Evolutionary conservation across 2,329 filamentous ascomycete genomes (phyloP).

Genomic region (Fusarium ambrosium): DNA sequence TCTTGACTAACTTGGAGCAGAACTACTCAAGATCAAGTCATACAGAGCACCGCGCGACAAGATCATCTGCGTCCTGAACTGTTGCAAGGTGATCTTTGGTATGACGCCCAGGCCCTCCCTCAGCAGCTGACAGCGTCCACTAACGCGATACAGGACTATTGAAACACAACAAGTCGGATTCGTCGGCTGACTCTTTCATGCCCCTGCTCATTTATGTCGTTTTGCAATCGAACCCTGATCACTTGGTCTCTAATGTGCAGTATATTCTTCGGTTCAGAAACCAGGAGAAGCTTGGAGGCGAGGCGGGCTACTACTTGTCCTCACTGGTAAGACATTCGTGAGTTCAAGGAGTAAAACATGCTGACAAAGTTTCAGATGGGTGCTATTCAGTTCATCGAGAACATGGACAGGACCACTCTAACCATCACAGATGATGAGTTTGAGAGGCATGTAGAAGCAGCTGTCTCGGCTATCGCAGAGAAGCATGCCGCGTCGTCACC

Average conservation of each 20-base stretch:
- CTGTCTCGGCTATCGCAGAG: slow-evolving; percentile 95
- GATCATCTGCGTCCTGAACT: slow-evolving; percentile 97
- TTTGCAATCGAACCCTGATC: slow-evolving; percentile 92
- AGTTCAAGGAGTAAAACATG: neutral
- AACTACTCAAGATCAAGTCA: slow-evolving; percentile 94
- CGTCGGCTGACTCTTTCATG: slow-evolving; percentile 96
- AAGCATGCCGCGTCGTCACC: slow-evolving; percentile 73
- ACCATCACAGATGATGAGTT: slow-evolving; percentile 97
- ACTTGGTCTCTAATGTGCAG: slow-evolving; percentile 96
- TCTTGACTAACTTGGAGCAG: slow-evolving; percentile 59
- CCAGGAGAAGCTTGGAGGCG: slow-evolving; percentile 96
- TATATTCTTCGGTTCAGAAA: slow-evolving; percentile 98
- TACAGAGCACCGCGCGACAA: slow-evolving; percentile 98
- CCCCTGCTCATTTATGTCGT: slow-evolving; percentile 96
- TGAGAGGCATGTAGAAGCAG: slow-evolving; percentile 94
- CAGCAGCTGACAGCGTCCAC: neutral
- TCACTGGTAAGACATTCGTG: slow-evolving; percentile 76
- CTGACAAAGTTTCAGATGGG: slow-evolving; percentile 72
- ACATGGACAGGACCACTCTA: slow-evolving; percentile 91
- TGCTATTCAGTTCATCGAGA: slow-evolving; percentile 96
- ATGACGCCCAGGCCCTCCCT: slow-evolving; percentile 28
- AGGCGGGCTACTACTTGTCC: slow-evolving; percentile 97
- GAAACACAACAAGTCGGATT: slow-evolving; percentile 92
- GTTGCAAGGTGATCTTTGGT: slow-evolving; percentile 99
- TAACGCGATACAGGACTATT: slow-evolving; percentile 75